Conservation (phyloP, 306 rosid species). For the Cucumis cinereus region DNA sequence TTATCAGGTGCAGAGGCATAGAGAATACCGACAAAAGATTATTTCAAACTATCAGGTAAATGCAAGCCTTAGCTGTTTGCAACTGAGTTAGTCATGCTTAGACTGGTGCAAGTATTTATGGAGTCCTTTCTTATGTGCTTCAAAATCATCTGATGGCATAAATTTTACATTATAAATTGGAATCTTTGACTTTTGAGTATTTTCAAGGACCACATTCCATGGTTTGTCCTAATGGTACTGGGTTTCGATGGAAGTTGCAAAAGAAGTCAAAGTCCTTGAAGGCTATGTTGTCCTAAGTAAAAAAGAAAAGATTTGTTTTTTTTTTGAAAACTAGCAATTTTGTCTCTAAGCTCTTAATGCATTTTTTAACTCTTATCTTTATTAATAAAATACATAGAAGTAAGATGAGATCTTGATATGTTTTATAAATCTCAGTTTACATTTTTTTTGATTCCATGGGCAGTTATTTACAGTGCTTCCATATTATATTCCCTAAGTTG, state of each 20-base stretch:
- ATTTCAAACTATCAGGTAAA: slow-evolving; percentile 53
- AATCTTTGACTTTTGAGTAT: background rate
- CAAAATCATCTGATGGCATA: background rate
- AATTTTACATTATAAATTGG: background rate
- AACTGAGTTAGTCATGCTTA: background rate
- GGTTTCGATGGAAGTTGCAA: background rate
- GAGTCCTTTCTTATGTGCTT: background rate
- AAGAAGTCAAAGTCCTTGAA: background rate
- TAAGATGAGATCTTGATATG: background rate
- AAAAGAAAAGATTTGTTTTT: background rate
- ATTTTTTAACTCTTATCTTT: background rate
- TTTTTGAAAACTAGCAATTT: background rate
- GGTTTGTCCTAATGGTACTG: slow-evolving; percentile 2
- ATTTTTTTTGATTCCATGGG: background rate
- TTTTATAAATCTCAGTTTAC: slow-evolving; percentile 8
- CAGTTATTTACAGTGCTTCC: background rate
- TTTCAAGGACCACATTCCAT: background rate
- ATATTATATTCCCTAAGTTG: slow-evolving; percentile 4
- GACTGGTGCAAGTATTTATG: background rate
- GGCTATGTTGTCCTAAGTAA: background rate
- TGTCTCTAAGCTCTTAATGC: background rate
- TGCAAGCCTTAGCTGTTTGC: background rate
- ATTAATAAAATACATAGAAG: background rate
- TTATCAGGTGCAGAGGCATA: slow-evolving; percentile 64
- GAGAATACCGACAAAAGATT: slow-evolving; percentile 67